Evolutionary conservation across 73 alveolate species (phyloP).

Genomic region (Uronychia setigera): DNA sequence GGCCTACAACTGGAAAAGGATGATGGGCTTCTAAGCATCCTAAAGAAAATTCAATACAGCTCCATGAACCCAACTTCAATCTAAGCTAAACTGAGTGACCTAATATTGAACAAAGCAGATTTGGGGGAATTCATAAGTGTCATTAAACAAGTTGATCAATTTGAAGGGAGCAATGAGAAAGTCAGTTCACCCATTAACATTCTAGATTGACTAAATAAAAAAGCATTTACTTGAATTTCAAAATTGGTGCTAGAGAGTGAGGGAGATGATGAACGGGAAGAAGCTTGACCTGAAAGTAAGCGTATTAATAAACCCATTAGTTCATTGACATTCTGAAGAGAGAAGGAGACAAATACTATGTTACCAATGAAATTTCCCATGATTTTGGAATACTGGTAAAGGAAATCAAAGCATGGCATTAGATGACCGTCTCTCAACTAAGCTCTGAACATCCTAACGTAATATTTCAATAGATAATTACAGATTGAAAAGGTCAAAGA

Average conservation of each 20-base stretch:
- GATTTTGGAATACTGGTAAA: background rate
- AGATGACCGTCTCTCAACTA: background rate
- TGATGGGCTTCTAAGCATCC: background rate
- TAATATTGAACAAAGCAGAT: background rate
- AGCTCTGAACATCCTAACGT: background rate
- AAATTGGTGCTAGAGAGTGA: background rate
- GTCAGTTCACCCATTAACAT: background rate
- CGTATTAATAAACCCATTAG: background rate
- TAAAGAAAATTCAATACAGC: background rate
- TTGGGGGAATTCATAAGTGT: background rate
- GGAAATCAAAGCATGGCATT: background rate
- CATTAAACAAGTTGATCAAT: background rate
- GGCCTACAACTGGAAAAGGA: slow-evolving; percentile 14
- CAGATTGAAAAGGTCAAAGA: background rate
- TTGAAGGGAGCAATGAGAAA: background rate
- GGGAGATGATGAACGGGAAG: background rate
- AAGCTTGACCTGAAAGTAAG: background rate
- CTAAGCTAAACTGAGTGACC: background rate
- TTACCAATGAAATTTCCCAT: background rate
- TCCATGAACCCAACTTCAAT: background rate
- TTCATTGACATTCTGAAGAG: background rate
- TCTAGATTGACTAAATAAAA: background rate
- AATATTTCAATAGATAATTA: too few species aligned
- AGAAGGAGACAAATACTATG: background rate
- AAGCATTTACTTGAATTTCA: background rate